Percentiles rank a stretch among this genome's conserved stretches.
Evolutionary conservation across 257 asterid species (phyloP).

Genomic region (Solanum megistacrolobum): DNA sequence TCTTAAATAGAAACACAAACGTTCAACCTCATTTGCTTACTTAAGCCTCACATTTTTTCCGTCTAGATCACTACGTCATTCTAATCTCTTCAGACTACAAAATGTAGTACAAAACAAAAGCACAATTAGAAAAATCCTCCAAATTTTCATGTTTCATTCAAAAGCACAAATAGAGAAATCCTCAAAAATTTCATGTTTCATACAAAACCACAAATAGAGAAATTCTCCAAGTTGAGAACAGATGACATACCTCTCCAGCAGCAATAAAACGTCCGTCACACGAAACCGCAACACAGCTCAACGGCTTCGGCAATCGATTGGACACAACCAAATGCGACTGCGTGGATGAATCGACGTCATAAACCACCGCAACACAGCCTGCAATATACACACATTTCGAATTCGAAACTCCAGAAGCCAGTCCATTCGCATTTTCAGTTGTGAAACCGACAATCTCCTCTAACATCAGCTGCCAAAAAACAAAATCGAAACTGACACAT

Average conservation of each 20-base stretch:
- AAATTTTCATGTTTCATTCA: neutral
- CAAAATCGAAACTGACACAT: neutral
- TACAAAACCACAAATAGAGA: neutral
- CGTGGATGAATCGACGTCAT: slow-evolving; percentile 36
- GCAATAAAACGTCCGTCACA: slow-evolving; percentile 36
- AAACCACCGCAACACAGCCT: slow-evolving; percentile 66
- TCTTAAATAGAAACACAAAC: neutral
- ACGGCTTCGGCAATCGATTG: slow-evolving; percentile 41
- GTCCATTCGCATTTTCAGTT: slow-evolving; percentile 42
- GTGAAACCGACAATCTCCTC: slow-evolving; percentile 68
- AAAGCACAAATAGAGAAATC: neutral
- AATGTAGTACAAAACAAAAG: neutral
- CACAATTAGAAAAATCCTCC: neutral
- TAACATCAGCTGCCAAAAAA: slow-evolving; percentile 30
- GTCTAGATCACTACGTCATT: neutral
- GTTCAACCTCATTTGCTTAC: neutral
- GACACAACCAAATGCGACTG: slow-evolving; percentile 48
- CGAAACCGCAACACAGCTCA: slow-evolving; percentile 57
- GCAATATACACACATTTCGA: slow-evolving; percentile 55
- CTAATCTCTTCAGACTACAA: neutral
- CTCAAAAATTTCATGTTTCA: neutral
- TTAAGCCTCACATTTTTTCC: neutral
- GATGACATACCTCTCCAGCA: slow-evolving; percentile 55
- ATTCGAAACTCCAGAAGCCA: slow-evolving; percentile 44
- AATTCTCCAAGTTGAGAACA: neutral